Evolutionary conservation across 2,329 filamentous ascomycete genomes (phyloP), one percentile per base, ranked within the genome.

Genomic region (Microcyclospora pomicola): DNA sequence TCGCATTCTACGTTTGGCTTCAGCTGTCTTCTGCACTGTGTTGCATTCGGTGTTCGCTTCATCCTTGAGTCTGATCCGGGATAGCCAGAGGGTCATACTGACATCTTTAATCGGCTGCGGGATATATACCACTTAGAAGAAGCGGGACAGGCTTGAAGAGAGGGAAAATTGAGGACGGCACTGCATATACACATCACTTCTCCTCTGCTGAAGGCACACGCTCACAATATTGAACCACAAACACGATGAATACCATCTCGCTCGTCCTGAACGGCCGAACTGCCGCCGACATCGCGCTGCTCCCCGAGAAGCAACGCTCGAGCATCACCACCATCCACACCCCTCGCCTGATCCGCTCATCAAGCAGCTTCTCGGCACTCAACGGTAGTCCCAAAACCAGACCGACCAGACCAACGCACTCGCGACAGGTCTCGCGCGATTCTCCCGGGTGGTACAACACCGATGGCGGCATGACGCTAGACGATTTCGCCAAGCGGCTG

Each of bases 401-500:
- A 27, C 9, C 29, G 31, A 9, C 19, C 12, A 10, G 7, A 12
- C 31, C 37, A 31, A 36, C 41, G 2, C 33, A 34, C 15, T 35
- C 37, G 6, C 13, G 37, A 13, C 35, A 32, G 4, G 24, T 36
- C 4, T 39, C 39, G 28, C 36, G 30, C 5, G 39, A 44, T 16
- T 46, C 40, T 9, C 45, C 49, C 2, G 51, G 49, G 13, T 56
- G 53, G 53, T 56, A 56, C 33, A 49, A 48, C 36, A 49, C 38
- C 27, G 44, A 50, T 24, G 42, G 40, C 34, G 42, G 48, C 28
- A 33, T 47, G 12, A 55, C 52, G 5, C 43, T 56, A 2, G 50
- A 56, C 7, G 52, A 56, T 40, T 48, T 55, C 37, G 49, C 51
- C 2, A 29, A 34, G 16, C 42, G 47, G 24, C 36, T 53, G 24